Conservation (phyloP, 331 rosid genomes). For the Prunus yedoensis region DNA sequence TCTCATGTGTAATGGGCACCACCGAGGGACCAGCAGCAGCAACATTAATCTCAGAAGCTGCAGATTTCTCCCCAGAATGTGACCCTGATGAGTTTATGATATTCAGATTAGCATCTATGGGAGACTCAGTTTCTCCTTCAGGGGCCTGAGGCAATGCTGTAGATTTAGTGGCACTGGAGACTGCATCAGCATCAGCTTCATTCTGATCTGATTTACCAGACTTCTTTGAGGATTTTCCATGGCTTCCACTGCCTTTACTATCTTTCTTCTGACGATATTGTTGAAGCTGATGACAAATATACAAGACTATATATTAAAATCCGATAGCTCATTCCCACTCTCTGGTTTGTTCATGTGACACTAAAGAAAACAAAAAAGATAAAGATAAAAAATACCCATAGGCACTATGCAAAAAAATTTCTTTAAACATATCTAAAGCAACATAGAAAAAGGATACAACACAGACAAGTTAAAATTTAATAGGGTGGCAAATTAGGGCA, state of each 20-base stretch:
- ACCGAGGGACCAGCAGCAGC: slow-evolving; percentile 32
- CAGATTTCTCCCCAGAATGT: slow-evolving; percentile 38
- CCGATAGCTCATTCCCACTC: background rate
- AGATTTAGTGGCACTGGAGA: slow-evolving; percentile 30
- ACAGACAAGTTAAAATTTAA: background rate
- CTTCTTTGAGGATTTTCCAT: slow-evolving; percentile 66
- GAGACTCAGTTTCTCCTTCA: slow-evolving; percentile 47
- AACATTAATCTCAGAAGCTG: slow-evolving; percentile 31
- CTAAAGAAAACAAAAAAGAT: background rate
- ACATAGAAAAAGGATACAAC: background rate
- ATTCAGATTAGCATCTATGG: slow-evolving; percentile 29
- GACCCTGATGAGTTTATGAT: slow-evolving; percentile 35
- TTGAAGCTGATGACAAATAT: slow-evolving; percentile 61
- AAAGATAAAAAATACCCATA: background rate
- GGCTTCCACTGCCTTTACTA: slow-evolving; percentile 69
- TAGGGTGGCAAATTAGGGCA: background rate
- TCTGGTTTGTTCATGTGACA: background rate
- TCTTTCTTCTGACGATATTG: slow-evolving; percentile 95
- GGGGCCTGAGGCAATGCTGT: slow-evolving; percentile 31
- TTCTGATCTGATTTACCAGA: slow-evolving; percentile 46
- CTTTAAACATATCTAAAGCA: background rate
- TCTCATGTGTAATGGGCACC: slow-evolving; percentile 23
- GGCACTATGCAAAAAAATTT: background rate
- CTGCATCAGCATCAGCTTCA: slow-evolving; percentile 59
- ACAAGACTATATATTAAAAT: slow-evolving; percentile 28